Percentiles rank a stretch among this genome's conserved stretches.
phyloP scores from a whole-genome alignment of 805 yeast species.

The Sugiyamaella floridensis region DNA sequence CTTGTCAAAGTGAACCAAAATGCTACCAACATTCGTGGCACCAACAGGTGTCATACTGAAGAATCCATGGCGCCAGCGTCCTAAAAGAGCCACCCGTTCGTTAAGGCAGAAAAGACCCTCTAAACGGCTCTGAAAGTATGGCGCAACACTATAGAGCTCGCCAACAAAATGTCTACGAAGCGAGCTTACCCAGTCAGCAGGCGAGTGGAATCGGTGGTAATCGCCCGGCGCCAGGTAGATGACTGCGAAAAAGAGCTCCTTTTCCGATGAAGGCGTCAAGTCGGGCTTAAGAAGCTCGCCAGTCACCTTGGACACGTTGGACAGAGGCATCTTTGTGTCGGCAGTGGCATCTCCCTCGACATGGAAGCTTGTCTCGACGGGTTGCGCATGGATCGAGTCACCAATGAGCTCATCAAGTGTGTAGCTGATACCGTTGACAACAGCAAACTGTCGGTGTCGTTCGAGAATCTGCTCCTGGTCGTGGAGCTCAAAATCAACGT shows the following conservation, averaged over 20 bases:
- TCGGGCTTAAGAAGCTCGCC: constrained; percentile 22
- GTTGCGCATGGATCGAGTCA: constrained; percentile 35
- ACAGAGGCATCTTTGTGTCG: constrained; percentile 26
- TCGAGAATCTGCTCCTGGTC: constrained; percentile 34
- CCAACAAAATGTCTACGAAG: constrained; percentile 93
- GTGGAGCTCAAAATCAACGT: constrained; percentile 31
- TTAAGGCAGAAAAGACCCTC: constrained; percentile 83
- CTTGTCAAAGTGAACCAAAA: constrained; percentile 83
- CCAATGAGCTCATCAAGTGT: constrained; percentile 64
- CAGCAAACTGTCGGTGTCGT: constrained; percentile 69
- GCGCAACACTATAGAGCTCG: constrained; percentile 91
- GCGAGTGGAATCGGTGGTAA: constrained; percentile 95
- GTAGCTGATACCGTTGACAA: constrained; percentile 64
- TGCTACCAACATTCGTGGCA: constrained; percentile 97
- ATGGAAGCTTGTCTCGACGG: constrained; percentile 24
- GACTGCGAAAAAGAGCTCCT: constrained; percentile 75
- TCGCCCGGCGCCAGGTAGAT: constrained; percentile 97
- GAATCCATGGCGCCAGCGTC: constrained; percentile 95
- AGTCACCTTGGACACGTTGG: constrained; percentile 30
- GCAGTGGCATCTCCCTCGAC: constrained; percentile 18
- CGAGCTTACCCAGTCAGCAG: constrained; percentile 92
- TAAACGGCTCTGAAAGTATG: constrained; percentile 84
- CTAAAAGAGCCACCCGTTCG: constrained; percentile 91
- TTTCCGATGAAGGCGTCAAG: constrained; percentile 34
- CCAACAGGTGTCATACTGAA: constrained; percentile 99